Conservation (phyloP, 352 stramenopile genomes). For the Blastocystis sp. region DNA sequence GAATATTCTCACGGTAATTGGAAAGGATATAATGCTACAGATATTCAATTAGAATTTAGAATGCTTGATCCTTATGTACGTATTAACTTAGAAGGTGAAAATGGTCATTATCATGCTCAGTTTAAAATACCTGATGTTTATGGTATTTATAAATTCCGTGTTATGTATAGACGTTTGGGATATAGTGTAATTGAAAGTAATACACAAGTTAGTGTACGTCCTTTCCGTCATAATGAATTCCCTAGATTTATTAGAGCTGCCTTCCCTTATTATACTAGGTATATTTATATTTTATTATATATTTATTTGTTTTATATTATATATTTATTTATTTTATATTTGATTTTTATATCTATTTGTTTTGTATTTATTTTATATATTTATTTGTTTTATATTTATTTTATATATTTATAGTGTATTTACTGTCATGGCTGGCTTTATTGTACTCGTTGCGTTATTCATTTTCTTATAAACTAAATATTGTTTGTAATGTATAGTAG, state of each 20-base stretch:
- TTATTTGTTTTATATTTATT: too few species aligned
- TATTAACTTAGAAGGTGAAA: conserved; percentile 52
- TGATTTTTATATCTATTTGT: too few species aligned
- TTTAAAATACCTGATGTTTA: conserved; percentile 58
- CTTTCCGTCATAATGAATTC: conserved; percentile 81
- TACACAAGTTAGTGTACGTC: conserved; percentile 67
- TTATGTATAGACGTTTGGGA: conserved; percentile 65
- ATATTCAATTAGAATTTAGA: conserved; percentile 74
- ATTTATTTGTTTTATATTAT: too few species aligned
- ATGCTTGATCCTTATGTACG: conserved; percentile 74
- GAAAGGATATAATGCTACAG: conserved; percentile 52
- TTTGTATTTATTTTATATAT: too few species aligned
- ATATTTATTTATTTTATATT: too few species aligned
- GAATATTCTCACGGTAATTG: conserved; percentile 59
- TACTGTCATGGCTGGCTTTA: too few species aligned
- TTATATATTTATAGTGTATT: too few species aligned
- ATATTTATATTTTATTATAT: too few species aligned
- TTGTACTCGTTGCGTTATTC: too few species aligned
- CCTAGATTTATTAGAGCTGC: conserved; percentile 70
- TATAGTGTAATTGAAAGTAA: conserved; percentile 62
- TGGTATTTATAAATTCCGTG: conserved; percentile 72
- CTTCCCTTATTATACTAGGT: conserved; percentile 69
- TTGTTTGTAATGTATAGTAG: too few species aligned
- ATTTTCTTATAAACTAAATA: too few species aligned
- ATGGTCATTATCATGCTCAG: conserved; percentile 17